Evolutionary conservation across 1,284 basidiomycete species (phyloP).

Genomic region (Ustilago vetiveriae): DNA sequence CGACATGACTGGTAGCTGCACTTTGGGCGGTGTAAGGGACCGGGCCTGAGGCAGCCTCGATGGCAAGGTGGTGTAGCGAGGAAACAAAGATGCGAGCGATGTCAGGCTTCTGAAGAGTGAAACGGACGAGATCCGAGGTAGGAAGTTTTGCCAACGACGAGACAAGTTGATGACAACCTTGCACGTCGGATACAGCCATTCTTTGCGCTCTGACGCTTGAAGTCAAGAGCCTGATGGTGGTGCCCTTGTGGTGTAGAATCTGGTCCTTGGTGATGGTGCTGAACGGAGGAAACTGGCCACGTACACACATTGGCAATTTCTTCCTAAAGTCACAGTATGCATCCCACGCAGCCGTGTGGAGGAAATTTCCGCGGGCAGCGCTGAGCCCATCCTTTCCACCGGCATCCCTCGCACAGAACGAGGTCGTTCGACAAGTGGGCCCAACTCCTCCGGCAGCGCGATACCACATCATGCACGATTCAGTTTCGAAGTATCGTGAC

Average conservation of each 20-base stretch:
- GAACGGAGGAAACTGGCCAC: neutral
- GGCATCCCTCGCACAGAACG: too few relatives aligned
- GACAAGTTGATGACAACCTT: constrained; percentile 19
- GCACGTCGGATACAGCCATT: constrained; percentile 8
- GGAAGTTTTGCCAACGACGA: constrained; percentile 13
- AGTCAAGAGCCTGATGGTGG: too few relatives aligned
- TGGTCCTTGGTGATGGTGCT: neutral
- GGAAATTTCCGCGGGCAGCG: neutral
- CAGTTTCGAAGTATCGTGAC: too few relatives aligned
- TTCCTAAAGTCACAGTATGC: too few relatives aligned
- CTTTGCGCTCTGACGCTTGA: neutral
- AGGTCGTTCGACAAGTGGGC: too few relatives aligned
- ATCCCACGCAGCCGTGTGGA: too few relatives aligned
- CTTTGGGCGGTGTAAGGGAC: neutral
- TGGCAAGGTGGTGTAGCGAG: constrained; percentile 27
- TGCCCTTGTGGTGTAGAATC: too few relatives aligned
- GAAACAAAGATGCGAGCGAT: constrained; percentile 27
- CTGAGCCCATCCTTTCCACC: too few relatives aligned
- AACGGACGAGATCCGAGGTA: constrained; percentile 26
- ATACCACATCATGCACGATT: too few relatives aligned
- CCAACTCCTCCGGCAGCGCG: too few relatives aligned
- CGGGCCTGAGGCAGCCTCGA: constrained; percentile 13
- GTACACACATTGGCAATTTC: too few relatives aligned
- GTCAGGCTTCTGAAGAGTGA: constrained; percentile 33
- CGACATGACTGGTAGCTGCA: constrained; percentile 12